phyloP scores from a whole-genome alignment of 257 asterid genomes.

The Knoxia roxburghii region DNA sequence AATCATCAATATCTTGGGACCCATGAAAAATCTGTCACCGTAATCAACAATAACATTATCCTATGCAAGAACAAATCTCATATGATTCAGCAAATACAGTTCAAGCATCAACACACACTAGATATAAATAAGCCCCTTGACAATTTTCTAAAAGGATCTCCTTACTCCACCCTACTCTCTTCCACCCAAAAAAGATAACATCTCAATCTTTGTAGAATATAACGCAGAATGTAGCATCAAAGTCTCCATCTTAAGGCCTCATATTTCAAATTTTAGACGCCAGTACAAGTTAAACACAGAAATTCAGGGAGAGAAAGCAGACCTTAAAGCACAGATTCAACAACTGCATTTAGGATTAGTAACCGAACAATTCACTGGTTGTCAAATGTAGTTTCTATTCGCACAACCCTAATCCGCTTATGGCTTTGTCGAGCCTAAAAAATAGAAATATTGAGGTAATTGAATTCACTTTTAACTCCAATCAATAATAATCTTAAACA shows the following conservation, averaged over 20 bases:
- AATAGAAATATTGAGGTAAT: neutral
- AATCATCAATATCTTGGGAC: slow-evolving; percentile 35
- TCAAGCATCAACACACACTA: neutral
- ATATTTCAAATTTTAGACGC: too few relatives aligned
- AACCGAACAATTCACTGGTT: slow-evolving; percentile 74
- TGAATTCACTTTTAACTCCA: neutral
- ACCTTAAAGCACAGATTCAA: slow-evolving; percentile 92
- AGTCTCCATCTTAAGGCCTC: too few relatives aligned
- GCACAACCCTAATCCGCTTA: slow-evolving; percentile 75
- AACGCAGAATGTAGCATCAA: neutral
- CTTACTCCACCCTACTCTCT: too few relatives aligned
- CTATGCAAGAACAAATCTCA: too few relatives aligned
- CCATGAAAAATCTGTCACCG: slow-evolving; percentile 38
- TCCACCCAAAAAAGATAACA: neutral
- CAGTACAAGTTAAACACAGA: too few relatives aligned
- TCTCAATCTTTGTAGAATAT: neutral
- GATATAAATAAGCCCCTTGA: neutral
- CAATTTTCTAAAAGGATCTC: neutral
- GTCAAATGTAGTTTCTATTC: slow-evolving; percentile 79
- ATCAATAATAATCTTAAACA: too few relatives aligned
- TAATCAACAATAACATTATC: slow-evolving; percentile 1
- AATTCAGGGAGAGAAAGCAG: neutral
- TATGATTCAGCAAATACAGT: neutral
- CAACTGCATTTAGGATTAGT: slow-evolving; percentile 92
- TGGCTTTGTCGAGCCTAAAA: slow-evolving; percentile 68